Percentiles rank a stretch among this genome's conserved stretches.
Evolutionary conservation across 1,139 yeast genomes (phyloP).

Genomic region (Debaryomyces sp.): DNA sequence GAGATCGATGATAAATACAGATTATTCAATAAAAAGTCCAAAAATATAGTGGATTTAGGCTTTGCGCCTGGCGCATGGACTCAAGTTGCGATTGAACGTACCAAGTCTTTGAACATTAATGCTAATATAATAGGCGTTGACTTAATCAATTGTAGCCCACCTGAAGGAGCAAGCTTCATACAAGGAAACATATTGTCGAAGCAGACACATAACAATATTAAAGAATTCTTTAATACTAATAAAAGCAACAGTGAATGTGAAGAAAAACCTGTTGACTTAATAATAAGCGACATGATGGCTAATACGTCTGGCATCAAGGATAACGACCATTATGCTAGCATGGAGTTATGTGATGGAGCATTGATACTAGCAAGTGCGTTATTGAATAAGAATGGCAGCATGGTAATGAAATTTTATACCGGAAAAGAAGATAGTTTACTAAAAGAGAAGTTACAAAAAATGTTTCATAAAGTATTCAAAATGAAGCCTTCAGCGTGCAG

Average conservation of each 20-base stretch:
- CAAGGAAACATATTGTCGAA: constrained; percentile 45
- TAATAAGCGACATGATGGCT: constrained; percentile 53
- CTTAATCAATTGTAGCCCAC: constrained; percentile 40
- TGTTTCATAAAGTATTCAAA: constrained; percentile 36
- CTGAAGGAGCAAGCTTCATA: constrained; percentile 41
- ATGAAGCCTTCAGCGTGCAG: constrained; percentile 44
- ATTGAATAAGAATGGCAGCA: constrained; percentile 33
- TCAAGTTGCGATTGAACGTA: constrained; percentile 39
- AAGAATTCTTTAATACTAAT: constrained; percentile 18
- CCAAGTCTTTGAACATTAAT: constrained; percentile 16
- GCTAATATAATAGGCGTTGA: constrained; percentile 45
- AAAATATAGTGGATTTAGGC: constrained; percentile 74
- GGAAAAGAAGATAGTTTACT: constrained; percentile 41
- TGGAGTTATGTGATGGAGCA: constrained; percentile 48
- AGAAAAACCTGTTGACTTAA: constrained; percentile 29
- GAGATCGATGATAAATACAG: constrained; percentile 68
- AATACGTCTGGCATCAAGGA: constrained; percentile 48
- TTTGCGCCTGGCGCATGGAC: constrained; percentile 57
- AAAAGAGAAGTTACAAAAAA: constrained; percentile 24
- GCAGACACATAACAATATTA: constrained; percentile 34
- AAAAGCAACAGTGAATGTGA: constrained; percentile 1
- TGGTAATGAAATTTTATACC: constrained; percentile 46
- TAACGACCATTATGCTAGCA: constrained; percentile 47
- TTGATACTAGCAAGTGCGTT: constrained; percentile 30
- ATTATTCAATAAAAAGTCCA: constrained; percentile 51